phyloP scores from a whole-genome alignment of 192 early-diverging fungal species.

The Phlyctochytrium arcticum region DNA sequence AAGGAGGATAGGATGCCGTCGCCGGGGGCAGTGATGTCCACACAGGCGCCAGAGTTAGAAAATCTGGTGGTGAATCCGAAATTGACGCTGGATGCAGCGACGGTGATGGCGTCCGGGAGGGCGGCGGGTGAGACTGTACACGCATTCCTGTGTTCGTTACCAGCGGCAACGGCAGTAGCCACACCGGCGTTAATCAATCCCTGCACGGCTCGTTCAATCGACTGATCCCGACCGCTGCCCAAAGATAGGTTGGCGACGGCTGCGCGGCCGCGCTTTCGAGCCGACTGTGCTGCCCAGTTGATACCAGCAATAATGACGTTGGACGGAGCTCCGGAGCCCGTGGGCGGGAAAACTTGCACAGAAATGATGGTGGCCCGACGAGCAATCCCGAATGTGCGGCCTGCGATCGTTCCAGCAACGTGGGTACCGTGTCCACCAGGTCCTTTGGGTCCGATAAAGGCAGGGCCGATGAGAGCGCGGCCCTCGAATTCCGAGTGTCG shows the following conservation, averaged over 20 bases:
- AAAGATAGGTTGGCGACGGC: constrained; percentile 58
- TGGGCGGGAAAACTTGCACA: constrained; percentile 55
- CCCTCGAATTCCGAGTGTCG: constrained; percentile 82
- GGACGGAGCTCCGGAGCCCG: constrained; percentile 47
- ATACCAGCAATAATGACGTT: constrained; percentile 54
- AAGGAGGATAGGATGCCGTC: constrained; percentile 43
- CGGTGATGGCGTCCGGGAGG: constrained; percentile 18
- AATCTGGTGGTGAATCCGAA: constrained; percentile 39
- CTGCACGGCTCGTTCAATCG: constrained; percentile 52
- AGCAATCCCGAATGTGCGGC: constrained; percentile 57
- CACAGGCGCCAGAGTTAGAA: constrained; percentile 51
- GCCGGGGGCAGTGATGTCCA: constrained; percentile 62
- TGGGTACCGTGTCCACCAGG: constrained; percentile 41
- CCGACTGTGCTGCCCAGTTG: constrained; percentile 29
- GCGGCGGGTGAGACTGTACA: constrained; percentile 53
- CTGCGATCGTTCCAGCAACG: constrained; percentile 42
- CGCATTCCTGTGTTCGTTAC: constrained; percentile 43
- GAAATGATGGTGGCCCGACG: constrained; percentile 51
- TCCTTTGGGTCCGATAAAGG: constrained; percentile 25
- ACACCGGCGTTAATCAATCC: constrained; percentile 30
- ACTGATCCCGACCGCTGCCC: constrained; percentile 65
- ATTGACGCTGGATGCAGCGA: constrained; percentile 21
- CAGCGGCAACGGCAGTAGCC: constrained; percentile 46
- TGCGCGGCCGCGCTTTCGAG: constrained; percentile 1
- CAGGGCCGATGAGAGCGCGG: constrained; percentile 58